A percentile compares a stretch with the other conserved stretches of the same genome.
These are phyloP conservation scores for Lentinula raphanica DNA, from an alignment of 768 basidiomycete genomes.

Conservation along the genomic window DNA sequence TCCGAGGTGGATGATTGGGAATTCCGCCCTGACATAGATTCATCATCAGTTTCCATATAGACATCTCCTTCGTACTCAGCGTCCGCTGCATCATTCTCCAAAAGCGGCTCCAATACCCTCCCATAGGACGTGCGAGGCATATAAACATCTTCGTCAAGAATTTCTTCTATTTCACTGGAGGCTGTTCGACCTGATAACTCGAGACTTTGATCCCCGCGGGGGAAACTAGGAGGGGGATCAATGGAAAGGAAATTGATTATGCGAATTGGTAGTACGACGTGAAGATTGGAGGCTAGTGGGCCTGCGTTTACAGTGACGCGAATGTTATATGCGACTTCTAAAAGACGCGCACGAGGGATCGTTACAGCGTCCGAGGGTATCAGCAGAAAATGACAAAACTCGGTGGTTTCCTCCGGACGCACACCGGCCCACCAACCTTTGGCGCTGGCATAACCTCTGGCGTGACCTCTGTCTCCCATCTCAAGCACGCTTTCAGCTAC, in stretches of 20 bases:
- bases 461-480: constrained; percentile 50
- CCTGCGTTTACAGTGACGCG: constrained; percentile 60
- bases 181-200: constrained; percentile 24
- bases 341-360: constrained; percentile 57
- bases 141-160: neutral
- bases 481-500: constrained; percentile 63
- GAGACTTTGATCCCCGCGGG: constrained; percentile 17
- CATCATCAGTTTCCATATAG: neutral
- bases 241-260: constrained; percentile 84
- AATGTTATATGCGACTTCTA: constrained; percentile 75
- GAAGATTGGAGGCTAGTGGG: constrained; percentile 54
- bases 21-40: neutral
- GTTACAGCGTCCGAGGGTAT: constrained; percentile 70
- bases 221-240: constrained; percentile 61
- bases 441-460: constrained; percentile 68
- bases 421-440: constrained; percentile 92
- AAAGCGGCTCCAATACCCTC: constrained; percentile 4
- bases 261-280: constrained; percentile 66
- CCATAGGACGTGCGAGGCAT: neutral
- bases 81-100: constrained; percentile 3
- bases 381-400: constrained; percentile 65
- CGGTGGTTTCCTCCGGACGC: constrained; percentile 47
- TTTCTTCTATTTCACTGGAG: constrained; percentile 8
- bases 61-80: neutral
- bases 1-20: neutral